phyloP scores from a whole-genome alignment of 306 rosid species.

The Trifolium repens region DNA sequence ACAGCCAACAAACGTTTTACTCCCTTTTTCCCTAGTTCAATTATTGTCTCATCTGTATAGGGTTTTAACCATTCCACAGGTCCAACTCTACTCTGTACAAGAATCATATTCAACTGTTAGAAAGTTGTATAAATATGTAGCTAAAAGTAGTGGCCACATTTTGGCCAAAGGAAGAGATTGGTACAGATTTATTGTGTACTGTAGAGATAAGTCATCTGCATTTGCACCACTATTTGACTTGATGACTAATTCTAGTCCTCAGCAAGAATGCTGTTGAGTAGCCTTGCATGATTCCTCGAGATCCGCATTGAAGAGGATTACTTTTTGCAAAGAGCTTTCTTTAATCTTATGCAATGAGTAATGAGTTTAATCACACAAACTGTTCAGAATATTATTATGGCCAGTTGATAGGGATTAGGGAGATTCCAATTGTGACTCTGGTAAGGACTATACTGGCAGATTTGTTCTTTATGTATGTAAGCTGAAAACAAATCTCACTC shows the following conservation, averaged over 20 bases:
- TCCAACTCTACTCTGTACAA: conserved; percentile 94
- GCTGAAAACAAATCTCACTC: conserved; percentile 29
- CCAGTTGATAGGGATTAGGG: conserved; percentile 34
- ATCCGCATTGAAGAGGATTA: conserved; percentile 11
- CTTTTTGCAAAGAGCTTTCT: conserved; percentile 28
- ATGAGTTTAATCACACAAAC: conserved; percentile 5
- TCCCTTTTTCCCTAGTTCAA: conserved; percentile 93
- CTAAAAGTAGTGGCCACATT: conserved; percentile 23
- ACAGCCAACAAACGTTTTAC: conserved; percentile 90
- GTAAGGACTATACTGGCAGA: conserved; percentile 22
- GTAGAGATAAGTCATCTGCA: conserved; percentile 22
- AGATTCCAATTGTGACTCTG: conserved; percentile 12
- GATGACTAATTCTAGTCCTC: conserved; percentile 22
- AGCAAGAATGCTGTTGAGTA: conserved; percentile 6
- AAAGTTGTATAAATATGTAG: conserved; percentile 18
- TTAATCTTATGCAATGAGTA: background rate
- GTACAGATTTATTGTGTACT: conserved; percentile 18
- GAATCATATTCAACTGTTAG: conserved; percentile 37
- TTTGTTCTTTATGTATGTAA: background rate
- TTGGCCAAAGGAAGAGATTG: conserved; percentile 34
- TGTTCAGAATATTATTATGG: conserved; percentile 13
- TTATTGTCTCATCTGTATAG: conserved; percentile 92
- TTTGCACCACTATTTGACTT: conserved; percentile 2
- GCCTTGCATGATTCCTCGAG: background rate
- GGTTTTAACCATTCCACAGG: conserved; percentile 99